Conservation (phyloP, 75 land plant species). For the Pinus albicaulis region DNA sequence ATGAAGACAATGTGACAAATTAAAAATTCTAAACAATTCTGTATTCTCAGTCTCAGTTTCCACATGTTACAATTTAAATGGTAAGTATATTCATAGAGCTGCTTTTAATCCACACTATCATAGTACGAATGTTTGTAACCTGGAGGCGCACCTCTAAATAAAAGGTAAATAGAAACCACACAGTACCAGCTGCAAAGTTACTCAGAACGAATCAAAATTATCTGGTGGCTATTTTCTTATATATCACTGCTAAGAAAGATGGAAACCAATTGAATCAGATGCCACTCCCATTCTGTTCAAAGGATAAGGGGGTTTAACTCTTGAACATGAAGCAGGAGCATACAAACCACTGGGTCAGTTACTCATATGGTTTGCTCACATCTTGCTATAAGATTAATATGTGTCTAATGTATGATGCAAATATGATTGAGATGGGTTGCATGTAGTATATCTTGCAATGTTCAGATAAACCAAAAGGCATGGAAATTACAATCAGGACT, state of each 20-base stretch:
- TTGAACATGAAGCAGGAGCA: neutral
- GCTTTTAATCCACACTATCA: neutral
- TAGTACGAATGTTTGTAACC: neutral
- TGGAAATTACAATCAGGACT: neutral
- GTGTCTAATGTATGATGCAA: neutral
- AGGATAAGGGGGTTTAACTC: neutral
- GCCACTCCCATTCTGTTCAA: neutral
- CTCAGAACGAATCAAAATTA: neutral
- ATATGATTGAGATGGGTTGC: neutral
- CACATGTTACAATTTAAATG: neutral
- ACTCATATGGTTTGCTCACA: neutral
- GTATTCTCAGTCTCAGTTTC: neutral
- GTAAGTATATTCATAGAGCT: neutral
- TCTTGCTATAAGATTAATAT: neutral
- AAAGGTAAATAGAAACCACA: neutral
- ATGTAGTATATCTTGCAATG: neutral
- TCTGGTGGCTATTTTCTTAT: neutral
- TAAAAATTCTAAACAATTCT: neutral
- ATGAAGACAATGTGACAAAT: neutral
- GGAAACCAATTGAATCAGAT: neutral
- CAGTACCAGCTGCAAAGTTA: neutral
- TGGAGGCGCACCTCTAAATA: neutral
- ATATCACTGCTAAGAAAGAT: neutral
- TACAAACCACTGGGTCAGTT: neutral
- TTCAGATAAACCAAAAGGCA: neutral